phyloP scores from a whole-genome alignment of 2,329 filamentous ascomycete species.

The Fusarium nurragi region DNA sequence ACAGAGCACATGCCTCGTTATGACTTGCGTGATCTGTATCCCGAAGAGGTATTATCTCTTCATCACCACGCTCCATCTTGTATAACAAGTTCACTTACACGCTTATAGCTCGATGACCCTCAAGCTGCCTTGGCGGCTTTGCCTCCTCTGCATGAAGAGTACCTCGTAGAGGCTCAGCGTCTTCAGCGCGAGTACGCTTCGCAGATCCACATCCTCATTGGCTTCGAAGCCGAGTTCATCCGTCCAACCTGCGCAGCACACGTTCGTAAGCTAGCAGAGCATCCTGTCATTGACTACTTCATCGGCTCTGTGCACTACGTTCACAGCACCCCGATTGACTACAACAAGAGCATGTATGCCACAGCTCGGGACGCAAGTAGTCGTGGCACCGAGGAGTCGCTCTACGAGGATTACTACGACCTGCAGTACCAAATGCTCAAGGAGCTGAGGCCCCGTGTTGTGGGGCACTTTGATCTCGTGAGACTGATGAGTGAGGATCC shows the following conservation, averaged over 20 bases:
- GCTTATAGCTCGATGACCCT: constrained; percentile 59
- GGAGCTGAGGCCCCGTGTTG: constrained; percentile 75
- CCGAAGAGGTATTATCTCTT: constrained; percentile 75
- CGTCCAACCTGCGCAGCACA: constrained; percentile 68
- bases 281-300: constrained; percentile 82
- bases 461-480: constrained; percentile 95
- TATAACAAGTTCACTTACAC: constrained; percentile 9
- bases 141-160: constrained; percentile 70
- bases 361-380: constrained; percentile 51
- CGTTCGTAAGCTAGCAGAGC: constrained; percentile 68
- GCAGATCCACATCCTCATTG: constrained; percentile 82
- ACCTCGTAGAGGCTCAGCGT: constrained; percentile 77
- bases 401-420: constrained; percentile 90
- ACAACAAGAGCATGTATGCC: constrained; percentile 73
- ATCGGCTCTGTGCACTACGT: constrained; percentile 94
- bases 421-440: constrained; percentile 83
- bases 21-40: constrained; percentile 80
- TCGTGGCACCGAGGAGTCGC: constrained; percentile 68
- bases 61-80: neutral
- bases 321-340: constrained; percentile 88
- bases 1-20: constrained; percentile 96
- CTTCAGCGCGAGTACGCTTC: constrained; percentile 75
- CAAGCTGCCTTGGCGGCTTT: constrained; percentile 60
- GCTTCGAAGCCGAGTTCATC: constrained; percentile 95
- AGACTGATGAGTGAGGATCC: constrained; percentile 79